Conservation (phyloP, 2,329 filamentous ascomycete species). For the Dactylella cylindrospora region DNA sequence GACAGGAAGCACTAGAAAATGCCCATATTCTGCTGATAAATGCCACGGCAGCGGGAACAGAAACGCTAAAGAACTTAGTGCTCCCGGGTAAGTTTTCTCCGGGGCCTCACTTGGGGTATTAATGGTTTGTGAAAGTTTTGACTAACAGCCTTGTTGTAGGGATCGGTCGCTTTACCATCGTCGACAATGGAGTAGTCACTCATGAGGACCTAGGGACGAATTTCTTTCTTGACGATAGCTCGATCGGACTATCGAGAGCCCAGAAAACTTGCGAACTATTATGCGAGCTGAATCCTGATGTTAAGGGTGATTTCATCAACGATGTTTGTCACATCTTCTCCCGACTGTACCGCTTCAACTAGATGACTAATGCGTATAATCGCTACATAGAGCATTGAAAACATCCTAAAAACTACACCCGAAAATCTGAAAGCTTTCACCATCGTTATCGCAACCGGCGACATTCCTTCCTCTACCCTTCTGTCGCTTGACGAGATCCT, state of each 20-base stretch:
- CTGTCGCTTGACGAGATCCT: constrained; percentile 41
- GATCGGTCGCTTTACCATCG: constrained; percentile 87
- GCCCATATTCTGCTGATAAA: constrained; percentile 91
- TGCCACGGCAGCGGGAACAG: constrained; percentile 81
- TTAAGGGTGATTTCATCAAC: constrained; percentile 69
- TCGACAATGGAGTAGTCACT: constrained; percentile 73
- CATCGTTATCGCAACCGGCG: constrained; percentile 28
- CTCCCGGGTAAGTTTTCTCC: constrained; percentile 66
- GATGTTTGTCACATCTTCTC: constrained; percentile 55
- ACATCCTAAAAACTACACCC: constrained; percentile 16
- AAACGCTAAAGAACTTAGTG: constrained; percentile 95
- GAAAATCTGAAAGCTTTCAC: constrained; percentile 34
- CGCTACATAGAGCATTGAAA: constrained; percentile 9
- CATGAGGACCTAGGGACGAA: constrained; percentile 89
- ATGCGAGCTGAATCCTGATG: constrained; percentile 88
- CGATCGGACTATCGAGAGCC: constrained; percentile 74
- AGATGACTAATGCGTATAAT: constrained; percentile 12
- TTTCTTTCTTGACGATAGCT: constrained; percentile 85
- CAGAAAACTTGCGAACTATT: constrained; percentile 75
- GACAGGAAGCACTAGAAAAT: constrained; percentile 85
- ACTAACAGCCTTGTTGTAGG: constrained; percentile 55
- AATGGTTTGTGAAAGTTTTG: not conserved
- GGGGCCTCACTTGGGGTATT: not conserved
- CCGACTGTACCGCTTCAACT: not conserved
- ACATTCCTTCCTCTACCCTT: constrained; percentile 43